Conservation (phyloP, 345 rosid genomes). For the Populus tremula region DNA sequence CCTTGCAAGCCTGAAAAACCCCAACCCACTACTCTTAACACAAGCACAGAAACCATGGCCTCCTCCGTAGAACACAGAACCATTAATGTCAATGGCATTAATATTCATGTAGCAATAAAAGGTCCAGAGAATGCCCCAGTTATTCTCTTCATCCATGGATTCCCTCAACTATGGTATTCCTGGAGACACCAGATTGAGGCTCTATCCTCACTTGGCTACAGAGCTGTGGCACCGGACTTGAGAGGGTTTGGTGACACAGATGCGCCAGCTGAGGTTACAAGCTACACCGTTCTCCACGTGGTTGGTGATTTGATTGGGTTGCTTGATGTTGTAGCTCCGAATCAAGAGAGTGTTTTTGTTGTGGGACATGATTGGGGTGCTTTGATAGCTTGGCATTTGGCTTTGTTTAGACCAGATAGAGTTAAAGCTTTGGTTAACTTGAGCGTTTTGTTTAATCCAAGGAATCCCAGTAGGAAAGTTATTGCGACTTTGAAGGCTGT, state of each 20-base stretch:
- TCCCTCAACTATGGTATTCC: constrained; percentile 12
- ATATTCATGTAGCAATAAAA: not conserved
- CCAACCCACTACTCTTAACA: not conserved
- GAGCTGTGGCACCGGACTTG: constrained; percentile 12
- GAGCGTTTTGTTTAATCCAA: constrained; percentile 40
- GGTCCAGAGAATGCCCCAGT: not conserved
- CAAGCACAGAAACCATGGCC: not conserved
- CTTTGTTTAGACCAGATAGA: constrained; percentile 50
- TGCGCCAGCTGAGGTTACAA: not conserved
- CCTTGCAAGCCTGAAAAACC: not conserved
- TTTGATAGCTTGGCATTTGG: constrained; percentile 49
- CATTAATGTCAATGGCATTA: not conserved
- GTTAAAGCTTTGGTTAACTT: constrained; percentile 55
- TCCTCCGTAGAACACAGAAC: not conserved
- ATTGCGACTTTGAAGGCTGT: not conserved
- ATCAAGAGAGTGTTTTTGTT: constrained; percentile 42
- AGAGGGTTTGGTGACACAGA: constrained; percentile 15
- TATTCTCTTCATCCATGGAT: constrained; percentile 15
- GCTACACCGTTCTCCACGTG: constrained; percentile 1
- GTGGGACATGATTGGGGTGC: constrained; percentile 76
- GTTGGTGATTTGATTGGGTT: constrained; percentile 35
- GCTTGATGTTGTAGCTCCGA: constrained; percentile 40
- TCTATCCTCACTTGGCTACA: constrained; percentile 6
- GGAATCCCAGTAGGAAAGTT: not conserved
- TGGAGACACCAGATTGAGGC: constrained; percentile 19